A percentile compares a stretch with the other conserved stretches of the same genome.
phyloP scores from a whole-genome alignment of 345 rosid genomes.

The Hypericum androsaemum region DNA sequence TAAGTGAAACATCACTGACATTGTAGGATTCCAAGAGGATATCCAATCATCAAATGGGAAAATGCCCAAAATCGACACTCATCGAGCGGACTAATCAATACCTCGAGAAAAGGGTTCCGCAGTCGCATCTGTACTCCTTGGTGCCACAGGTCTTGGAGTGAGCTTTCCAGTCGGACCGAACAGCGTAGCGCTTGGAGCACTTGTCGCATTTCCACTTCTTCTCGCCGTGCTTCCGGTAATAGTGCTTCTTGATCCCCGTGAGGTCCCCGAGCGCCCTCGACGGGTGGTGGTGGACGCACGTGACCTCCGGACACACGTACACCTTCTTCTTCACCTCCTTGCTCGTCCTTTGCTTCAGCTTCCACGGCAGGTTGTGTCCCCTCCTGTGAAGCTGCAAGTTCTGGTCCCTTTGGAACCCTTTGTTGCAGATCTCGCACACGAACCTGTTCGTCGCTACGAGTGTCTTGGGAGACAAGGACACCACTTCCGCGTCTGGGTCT shows the following conservation, averaged over 20 bases:
- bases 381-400: conserved; percentile 73
- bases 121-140: conserved; percentile 75
- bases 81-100: too few species aligned
- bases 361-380: conserved; percentile 92
- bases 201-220: conserved; percentile 93
- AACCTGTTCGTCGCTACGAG: conserved; percentile 73
- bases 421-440: conserved; percentile 81
- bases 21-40: too few species aligned
- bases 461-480: conserved; percentile 68
- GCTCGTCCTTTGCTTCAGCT: conserved; percentile 71
- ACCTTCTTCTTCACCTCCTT: conserved; percentile 65
- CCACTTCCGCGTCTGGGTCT: conserved; percentile 89
- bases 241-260: conserved; percentile 75
- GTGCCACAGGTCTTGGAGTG: conserved; percentile 87
- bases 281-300: conserved; percentile 65
- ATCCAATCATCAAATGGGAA: too few species aligned
- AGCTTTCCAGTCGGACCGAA: conserved; percentile 91
- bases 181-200: conserved; percentile 81
- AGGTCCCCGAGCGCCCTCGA: conserved; percentile 66
- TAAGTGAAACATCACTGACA: too few species aligned
- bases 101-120: conserved; percentile 63
- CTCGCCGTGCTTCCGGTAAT: conserved; percentile 68
- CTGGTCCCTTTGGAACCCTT: conserved; percentile 86
- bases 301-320: conserved; percentile 59
- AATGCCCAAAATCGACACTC: too few species aligned